phyloP scores from a whole-genome alignment of 1,284 basidiomycete genomes.

The Sporisorium reilianum region DNA sequence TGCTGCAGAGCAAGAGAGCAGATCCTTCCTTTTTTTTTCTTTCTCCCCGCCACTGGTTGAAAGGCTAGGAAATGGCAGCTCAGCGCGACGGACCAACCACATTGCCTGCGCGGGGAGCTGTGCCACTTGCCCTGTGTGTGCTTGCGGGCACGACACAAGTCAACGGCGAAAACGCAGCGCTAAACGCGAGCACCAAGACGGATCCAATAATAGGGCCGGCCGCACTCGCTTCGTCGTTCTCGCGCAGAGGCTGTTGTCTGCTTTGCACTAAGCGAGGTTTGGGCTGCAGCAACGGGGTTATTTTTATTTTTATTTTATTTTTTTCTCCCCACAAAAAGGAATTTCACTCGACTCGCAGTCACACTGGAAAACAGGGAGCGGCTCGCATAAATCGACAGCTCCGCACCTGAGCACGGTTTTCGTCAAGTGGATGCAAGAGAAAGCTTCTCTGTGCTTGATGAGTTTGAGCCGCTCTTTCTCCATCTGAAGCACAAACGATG shows the following conservation, averaged over 20 bases:
- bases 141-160: conserved; percentile 6
- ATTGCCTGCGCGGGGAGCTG: too few relatives aligned
- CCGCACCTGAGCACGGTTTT: not conserved
- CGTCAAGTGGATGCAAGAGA: conserved; percentile 14
- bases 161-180: too few relatives aligned
- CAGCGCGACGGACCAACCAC: too few relatives aligned
- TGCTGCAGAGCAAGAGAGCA: not conserved
- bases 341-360: conserved; percentile 17
- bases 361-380: conserved; percentile 10
- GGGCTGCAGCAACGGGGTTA: conserved; percentile 1
- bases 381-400: conserved; percentile 31
- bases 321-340: too few relatives aligned
- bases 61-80: too few relatives aligned
- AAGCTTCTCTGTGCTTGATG: conserved; percentile 1
- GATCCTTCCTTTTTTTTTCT: not conserved
- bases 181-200: too few relatives aligned
- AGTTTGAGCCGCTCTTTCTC: not conserved
- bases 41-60: not conserved
- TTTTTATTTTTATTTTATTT: not conserved
- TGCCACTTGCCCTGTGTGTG: too few relatives aligned
- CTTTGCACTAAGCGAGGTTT: conserved; percentile 6
- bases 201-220: not conserved
- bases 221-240: conserved; percentile 10
- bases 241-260: too few relatives aligned
- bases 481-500: too few relatives aligned